These are phyloP conservation scores for Neohortaea acidophila DNA, from an alignment of 495 filamentous ascomycete genomes.

Conservation along the genomic window DNA sequence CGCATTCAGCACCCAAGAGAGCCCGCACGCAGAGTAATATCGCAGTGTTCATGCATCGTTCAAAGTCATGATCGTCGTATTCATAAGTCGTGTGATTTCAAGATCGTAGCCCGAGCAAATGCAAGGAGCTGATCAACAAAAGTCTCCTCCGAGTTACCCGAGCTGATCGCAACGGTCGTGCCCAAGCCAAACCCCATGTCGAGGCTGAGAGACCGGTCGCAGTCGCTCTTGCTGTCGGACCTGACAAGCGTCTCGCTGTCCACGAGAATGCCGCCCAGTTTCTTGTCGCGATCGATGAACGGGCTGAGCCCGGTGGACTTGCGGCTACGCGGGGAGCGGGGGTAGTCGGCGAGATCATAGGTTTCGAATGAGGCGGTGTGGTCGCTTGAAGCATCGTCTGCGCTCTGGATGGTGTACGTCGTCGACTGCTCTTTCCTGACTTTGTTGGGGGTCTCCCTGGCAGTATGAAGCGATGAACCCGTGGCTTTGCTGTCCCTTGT, in stretches of 20 bases:
- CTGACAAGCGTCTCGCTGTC: conserved; percentile 19
- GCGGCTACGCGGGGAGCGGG: conserved; percentile 1
- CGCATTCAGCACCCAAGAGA: too few relatives aligned
- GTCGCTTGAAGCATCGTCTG: background rate
- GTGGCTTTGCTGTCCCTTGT: background rate
- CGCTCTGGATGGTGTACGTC: background rate
- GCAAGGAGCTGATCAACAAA: conserved; percentile 23
- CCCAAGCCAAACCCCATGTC: conserved; percentile 14
- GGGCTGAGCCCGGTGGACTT: background rate
- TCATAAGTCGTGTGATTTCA: too few relatives aligned
- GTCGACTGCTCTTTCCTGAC: background rate
- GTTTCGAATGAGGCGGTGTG: conserved; percentile 4
- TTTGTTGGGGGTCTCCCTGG: background rate
- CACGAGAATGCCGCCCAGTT: conserved; percentile 19
- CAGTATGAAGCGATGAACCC: background rate
- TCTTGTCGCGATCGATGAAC: conserved; percentile 2
- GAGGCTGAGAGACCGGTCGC: conserved; percentile 2
- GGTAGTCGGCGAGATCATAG: conserved; percentile 14
- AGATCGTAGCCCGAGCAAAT: background rate
- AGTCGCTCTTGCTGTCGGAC: conserved; percentile 15
- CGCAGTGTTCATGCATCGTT: too few relatives aligned
- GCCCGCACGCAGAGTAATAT: too few relatives aligned
- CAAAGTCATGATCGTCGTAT: too few relatives aligned
- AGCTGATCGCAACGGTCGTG: conserved; percentile 15
- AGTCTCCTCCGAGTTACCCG: conserved; percentile 21